Conservation (phyloP, 768 basidiomycete species). For the Imleria badia region DNA sequence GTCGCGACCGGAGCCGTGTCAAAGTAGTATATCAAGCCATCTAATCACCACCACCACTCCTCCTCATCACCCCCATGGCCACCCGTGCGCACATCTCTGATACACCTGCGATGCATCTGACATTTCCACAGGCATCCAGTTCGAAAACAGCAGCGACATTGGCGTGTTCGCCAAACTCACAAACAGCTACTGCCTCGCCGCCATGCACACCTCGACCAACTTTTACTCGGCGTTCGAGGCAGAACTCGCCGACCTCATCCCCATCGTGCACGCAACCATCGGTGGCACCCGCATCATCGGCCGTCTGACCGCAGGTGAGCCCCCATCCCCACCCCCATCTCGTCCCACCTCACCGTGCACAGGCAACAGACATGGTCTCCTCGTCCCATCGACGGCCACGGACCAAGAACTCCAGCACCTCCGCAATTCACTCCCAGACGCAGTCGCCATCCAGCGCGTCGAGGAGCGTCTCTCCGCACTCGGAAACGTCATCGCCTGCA, state of each 20-base stretch:
- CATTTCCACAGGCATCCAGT: slow-evolving; percentile 68
- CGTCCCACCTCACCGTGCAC: background rate
- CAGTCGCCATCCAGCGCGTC: slow-evolving; percentile 92
- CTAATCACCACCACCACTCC: background rate
- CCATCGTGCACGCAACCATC: slow-evolving; percentile 95
- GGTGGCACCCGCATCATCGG: slow-evolving; percentile 94
- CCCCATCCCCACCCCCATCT: background rate
- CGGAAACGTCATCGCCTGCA: slow-evolving; percentile 98
- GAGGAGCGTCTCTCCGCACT: slow-evolving; percentile 97
- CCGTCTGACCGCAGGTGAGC: slow-evolving; percentile 81
- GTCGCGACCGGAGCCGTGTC: slow-evolving; percentile 7
- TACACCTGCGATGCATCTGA: background rate
- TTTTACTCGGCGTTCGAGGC: slow-evolving; percentile 98
- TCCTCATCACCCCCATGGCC: slow-evolving; percentile 46
- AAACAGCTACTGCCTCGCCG: slow-evolving; percentile 95
- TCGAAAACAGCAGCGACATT: slow-evolving; percentile 92
- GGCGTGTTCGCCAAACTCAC: slow-evolving; percentile 98
- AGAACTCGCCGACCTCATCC: slow-evolving; percentile 89
- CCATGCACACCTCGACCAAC: slow-evolving; percentile 93
- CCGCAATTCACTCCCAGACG: slow-evolving; percentile 89
- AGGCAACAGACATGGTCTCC: slow-evolving; percentile 96
- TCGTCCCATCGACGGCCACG: slow-evolving; percentile 93
- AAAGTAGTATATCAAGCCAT: background rate
- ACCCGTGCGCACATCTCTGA: slow-evolving; percentile 50
- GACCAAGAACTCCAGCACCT: slow-evolving; percentile 99